Conservation (phyloP, 352 stramenopile species). For the Phytophthora vignae region DNA sequence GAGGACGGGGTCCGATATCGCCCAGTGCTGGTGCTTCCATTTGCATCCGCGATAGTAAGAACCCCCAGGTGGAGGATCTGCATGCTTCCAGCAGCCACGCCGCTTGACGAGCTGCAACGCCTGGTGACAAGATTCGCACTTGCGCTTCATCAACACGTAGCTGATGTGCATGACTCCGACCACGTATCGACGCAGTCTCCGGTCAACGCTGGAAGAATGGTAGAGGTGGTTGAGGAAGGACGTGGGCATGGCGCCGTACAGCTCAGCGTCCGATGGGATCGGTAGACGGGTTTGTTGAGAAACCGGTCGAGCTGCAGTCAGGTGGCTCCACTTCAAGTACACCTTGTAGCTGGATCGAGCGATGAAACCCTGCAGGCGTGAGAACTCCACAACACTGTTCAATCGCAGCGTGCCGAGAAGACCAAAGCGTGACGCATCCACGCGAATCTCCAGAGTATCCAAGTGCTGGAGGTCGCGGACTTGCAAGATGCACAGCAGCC, state of each 20-base stretch:
- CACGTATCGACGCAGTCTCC: constrained; percentile 61
- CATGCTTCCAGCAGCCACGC: constrained; percentile 54
- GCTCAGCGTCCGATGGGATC: constrained; percentile 31
- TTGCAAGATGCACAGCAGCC: constrained; percentile 38
- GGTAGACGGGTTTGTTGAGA: background rate
- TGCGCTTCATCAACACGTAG: constrained; percentile 80
- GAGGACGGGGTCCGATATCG: constrained; percentile 45
- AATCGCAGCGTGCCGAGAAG: constrained; percentile 37
- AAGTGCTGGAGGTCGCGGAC: constrained; percentile 54
- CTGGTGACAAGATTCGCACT: constrained; percentile 65
- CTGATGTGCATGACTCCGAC: constrained; percentile 78
- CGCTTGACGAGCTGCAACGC: constrained; percentile 53
- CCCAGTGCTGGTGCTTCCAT: constrained; percentile 41
- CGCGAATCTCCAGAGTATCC: constrained; percentile 56
- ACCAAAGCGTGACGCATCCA: constrained; percentile 59
- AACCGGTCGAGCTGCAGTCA: constrained; percentile 31
- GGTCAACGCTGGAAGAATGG: constrained; percentile 44
- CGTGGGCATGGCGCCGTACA: constrained; percentile 53
- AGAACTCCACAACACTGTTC: constrained; percentile 57
- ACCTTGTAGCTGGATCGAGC: constrained; percentile 68
- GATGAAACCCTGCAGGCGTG: constrained; percentile 64
- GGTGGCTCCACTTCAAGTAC: constrained; percentile 65
- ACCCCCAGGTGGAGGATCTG: background rate
- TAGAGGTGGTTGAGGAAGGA: constrained; percentile 62
- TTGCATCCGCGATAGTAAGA: constrained; percentile 25